Evolutionary conservation across 1,139 yeast genomes (phyloP), one percentile per base, ranked within the genome.

Genomic region (Hanseniaspora uvarum): DNA sequence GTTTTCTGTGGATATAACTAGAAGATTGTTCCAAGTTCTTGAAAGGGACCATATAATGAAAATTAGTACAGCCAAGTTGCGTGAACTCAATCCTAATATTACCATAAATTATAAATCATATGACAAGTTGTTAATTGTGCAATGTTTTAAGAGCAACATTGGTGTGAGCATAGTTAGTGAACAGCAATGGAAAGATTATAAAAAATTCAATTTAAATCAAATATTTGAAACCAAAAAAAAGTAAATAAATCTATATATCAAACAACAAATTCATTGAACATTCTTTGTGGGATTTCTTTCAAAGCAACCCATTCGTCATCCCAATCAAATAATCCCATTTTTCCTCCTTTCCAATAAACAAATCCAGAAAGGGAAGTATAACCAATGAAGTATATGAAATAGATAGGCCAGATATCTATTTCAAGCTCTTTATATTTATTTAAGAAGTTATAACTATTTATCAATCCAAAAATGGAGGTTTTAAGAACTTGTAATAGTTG

Each of bases 1-100:
- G 59, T 92, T 86, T 71, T 95, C 96, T 2, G 83, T 92, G 46
- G 84, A 88, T 59, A 80, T 94, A 1, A 75, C 83, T 2, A 74
- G 83, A 60, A 72, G 98, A 60, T 86, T 87, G 66, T 89, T 87
- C 71, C 84, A 79, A 62, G 76, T 82, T 1, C 65, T 89, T 41
- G 79, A 78, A 23, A 77, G 88, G 58, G 83, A 76, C 57, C 85
- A 77, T 16, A 78, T 89, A 54, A 87, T 86, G 56, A 76, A 75
- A 47, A 73, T 79, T 11, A 76, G 88, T 12, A 96, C 96, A 0
- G 79, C 77, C 46, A 68, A 76, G 46, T 88, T 87, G 0, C 89
- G 92, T 1, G 72, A 75, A 53, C 58, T 58, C 23, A 81, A 80
- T 8, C 78, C 81, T 59, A 82, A 81, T 1, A 95, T 87, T 64